These are phyloP conservation scores for Fusarium sp. DNA, from an alignment of 2,329 filamentous ascomycete genomes.

Conservation along the genomic window DNA sequence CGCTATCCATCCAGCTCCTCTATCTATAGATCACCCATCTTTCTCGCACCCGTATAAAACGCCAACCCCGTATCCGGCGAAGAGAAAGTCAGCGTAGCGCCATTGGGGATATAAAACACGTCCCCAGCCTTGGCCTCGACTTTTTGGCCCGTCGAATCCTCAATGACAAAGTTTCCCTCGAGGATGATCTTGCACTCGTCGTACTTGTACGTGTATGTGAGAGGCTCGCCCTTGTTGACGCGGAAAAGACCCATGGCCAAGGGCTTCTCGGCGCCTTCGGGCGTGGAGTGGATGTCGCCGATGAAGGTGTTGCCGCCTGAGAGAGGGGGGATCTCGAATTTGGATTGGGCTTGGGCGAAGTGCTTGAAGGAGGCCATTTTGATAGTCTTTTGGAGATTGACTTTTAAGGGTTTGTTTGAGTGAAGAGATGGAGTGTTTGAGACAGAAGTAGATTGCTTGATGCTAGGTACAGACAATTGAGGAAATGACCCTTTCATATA, in stretches of 20 bases:
- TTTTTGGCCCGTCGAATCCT: slow-evolving; percentile 68
- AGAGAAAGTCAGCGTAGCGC: slow-evolving; percentile 72
- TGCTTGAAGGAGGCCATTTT: slow-evolving; percentile 59
- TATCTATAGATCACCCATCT: slow-evolving; percentile 44
- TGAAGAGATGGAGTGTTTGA: background rate
- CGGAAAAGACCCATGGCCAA: slow-evolving; percentile 73
- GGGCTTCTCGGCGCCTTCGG: slow-evolving; percentile 66
- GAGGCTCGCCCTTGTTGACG: slow-evolving; percentile 72
- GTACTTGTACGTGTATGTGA: slow-evolving; percentile 76
- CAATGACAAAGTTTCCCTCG: slow-evolving; percentile 73
- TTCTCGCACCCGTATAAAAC: slow-evolving; percentile 62
- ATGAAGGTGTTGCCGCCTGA: slow-evolving; percentile 75
- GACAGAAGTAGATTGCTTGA: background rate
- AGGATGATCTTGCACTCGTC: slow-evolving; percentile 80
- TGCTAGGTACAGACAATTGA: background rate
- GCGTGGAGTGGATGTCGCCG: slow-evolving; percentile 68
- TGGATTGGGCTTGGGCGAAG: slow-evolving; percentile 65
- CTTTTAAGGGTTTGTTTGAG: background rate
- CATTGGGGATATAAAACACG: slow-evolving; percentile 75
- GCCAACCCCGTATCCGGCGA: slow-evolving; percentile 69
- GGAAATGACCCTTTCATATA: slow-evolving; percentile 25
- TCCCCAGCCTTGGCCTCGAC: slow-evolving; percentile 70
- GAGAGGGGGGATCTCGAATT: slow-evolving; percentile 71
- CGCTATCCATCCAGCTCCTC: background rate
- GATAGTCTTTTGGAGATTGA: background rate